These are phyloP conservation scores for Iris pallida DNA, from an alignment of 116 monocot genomes.

Conservation along the genomic window DNA sequence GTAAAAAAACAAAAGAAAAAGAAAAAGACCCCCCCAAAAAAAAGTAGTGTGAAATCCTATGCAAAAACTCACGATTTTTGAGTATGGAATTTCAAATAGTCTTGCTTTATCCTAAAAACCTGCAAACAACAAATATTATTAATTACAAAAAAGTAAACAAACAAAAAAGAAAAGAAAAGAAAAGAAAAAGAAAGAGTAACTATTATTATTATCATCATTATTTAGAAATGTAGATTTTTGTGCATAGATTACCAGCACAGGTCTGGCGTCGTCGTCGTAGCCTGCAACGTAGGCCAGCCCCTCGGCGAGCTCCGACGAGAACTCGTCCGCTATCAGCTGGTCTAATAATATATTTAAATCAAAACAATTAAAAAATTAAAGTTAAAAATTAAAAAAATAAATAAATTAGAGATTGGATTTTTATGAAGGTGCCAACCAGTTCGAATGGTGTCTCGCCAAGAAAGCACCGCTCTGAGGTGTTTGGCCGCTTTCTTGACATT, in stretches of 20 bases:
- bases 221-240: no score
- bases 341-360: conserved; percentile 28
- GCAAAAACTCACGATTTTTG: conserved; percentile 69
- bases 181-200: not conserved
- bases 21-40: not conserved
- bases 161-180: conserved; percentile 4
- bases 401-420: no score
- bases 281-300: conserved; percentile 88
- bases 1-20: not conserved
- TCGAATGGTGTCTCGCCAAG: conserved; percentile 81
- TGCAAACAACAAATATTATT: conserved; percentile 20
- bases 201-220: not conserved
- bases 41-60: no score
- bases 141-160: no score
- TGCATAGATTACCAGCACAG: conserved; percentile 54
- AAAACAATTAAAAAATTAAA: not conserved
- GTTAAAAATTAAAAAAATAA: no score
- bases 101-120: conserved; percentile 93
- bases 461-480: conserved; percentile 72
- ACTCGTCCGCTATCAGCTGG: conserved; percentile 88
- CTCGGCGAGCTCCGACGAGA: conserved; percentile 78
- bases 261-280: conserved; percentile 78
- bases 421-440: no score
- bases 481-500: conserved; percentile 90
- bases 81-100: conserved; percentile 72